Conservation (phyloP, 179 eudicot species). For the Spinacia oleracea region DNA sequence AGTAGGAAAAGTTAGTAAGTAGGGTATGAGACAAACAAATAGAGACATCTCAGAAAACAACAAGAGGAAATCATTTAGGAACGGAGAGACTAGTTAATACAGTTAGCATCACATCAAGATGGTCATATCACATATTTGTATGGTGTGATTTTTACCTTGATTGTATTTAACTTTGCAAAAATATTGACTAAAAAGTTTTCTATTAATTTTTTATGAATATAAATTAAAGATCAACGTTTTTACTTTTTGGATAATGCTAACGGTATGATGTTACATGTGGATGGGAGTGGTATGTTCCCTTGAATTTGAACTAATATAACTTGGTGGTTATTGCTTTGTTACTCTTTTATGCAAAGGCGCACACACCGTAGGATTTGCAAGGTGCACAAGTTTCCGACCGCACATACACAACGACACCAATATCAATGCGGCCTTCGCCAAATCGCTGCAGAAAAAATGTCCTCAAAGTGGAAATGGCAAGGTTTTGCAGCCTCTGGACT, state of each 20-base stretch:
- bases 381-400: conserved; percentile 37
- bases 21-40: too few species aligned
- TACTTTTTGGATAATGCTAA: too few species aligned
- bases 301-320: background rate
- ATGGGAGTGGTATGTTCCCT: too few species aligned
- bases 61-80: too few species aligned
- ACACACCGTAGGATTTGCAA: conserved; percentile 54
- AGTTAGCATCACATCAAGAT: too few species aligned
- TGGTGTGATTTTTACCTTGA: too few species aligned
- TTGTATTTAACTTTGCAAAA: background rate
- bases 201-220: background rate
- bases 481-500: conserved; percentile 36
- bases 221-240: background rate
- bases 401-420: conserved; percentile 47
- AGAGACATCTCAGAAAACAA: too few species aligned
- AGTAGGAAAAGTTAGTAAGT: too few species aligned
- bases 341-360: conserved; percentile 18
- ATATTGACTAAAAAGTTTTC: too few species aligned
- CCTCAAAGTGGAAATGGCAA: conserved; percentile 36
- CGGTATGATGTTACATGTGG: too few species aligned
- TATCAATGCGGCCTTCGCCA: conserved; percentile 37
- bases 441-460: conserved; percentile 31
- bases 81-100: too few species aligned
- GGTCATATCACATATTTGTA: too few species aligned
- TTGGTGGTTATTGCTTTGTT: conserved; percentile 22